Conservation (phyloP, 2,329 filamentous ascomycete genomes). For the Alternaria arborescens region DNA sequence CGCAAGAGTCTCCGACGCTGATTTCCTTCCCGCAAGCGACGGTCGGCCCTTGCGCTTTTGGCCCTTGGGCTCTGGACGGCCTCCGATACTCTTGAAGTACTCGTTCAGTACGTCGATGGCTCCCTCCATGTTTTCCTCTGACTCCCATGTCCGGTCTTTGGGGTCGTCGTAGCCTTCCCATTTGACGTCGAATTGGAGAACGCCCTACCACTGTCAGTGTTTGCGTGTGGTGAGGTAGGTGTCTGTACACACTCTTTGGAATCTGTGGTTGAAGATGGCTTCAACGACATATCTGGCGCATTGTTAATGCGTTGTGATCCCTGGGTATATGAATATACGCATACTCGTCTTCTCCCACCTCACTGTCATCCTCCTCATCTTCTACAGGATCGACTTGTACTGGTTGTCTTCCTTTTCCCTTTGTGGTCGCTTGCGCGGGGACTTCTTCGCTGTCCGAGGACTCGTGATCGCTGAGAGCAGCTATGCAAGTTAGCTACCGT, state of each 20-base stretch:
- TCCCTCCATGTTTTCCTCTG: constrained; percentile 70
- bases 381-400: constrained; percentile 16
- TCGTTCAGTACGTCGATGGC: constrained; percentile 66
- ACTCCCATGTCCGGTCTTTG: constrained; percentile 79
- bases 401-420: constrained; percentile 20
- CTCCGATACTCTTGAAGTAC: constrained; percentile 71
- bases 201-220: constrained; percentile 29
- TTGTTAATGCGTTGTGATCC: constrained; percentile 30
- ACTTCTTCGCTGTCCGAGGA: constrained; percentile 44
- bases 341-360: constrained; percentile 51
- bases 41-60: constrained; percentile 58
- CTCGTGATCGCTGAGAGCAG: constrained; percentile 53
- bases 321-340: constrained; percentile 49
- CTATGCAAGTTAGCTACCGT: constrained; percentile 38
- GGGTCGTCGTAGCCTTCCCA: constrained; percentile 81
- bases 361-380: constrained; percentile 49
- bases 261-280: constrained; percentile 72
- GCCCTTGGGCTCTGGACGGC: constrained; percentile 66
- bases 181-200: constrained; percentile 72
- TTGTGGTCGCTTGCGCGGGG: constrained; percentile 31
- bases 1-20: constrained; percentile 35
- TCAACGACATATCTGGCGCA: constrained; percentile 74
- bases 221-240: constrained; percentile 36
- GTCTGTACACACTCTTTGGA: constrained; percentile 43
- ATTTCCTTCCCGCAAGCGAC: constrained; percentile 25